Evolutionary conservation across 768 basidiomycete genomes (phyloP).

Genomic region (Phylloporus sp.): DNA sequence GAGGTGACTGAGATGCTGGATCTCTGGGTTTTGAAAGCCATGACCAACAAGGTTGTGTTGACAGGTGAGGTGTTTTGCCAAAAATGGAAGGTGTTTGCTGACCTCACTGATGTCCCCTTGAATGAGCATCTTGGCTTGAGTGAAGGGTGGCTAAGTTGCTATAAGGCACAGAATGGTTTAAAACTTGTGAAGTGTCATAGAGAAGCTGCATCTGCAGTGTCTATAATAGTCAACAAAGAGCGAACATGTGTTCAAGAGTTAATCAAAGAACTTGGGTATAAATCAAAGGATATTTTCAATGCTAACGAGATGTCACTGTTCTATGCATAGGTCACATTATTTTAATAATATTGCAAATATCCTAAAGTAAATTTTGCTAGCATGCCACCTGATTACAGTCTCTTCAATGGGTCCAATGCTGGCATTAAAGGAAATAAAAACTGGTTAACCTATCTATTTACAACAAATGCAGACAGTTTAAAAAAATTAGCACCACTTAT

Average conservation of each 20-base stretch:
- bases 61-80: slow-evolving; percentile 23
- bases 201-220: slow-evolving; percentile 29
- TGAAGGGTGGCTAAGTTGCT: slow-evolving; percentile 26
- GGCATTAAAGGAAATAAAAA: slow-evolving; percentile 2
- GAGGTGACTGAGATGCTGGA: slow-evolving; percentile 34
- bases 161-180: not conserved
- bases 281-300: not conserved
- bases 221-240: not conserved
- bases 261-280: not conserved
- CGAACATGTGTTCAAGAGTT: not conserved
- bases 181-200: slow-evolving; percentile 27
- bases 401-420: not conserved
- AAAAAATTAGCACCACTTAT: not conserved
- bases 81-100: slow-evolving; percentile 8
- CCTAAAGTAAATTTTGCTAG: too few relatives aligned
- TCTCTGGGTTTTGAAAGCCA: slow-evolving; percentile 35
- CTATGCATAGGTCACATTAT: too few relatives aligned
- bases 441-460: not conserved
- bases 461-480: not conserved
- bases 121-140: slow-evolving; percentile 33
- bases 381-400: slow-evolving; percentile 3
- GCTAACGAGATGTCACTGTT: not conserved
- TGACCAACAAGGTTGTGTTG: slow-evolving; percentile 32
- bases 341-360: too few relatives aligned
- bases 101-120: slow-evolving; percentile 23